These are phyloP conservation scores for Sugiyamaella smithiae DNA, from an alignment of 805 yeast species.

Conservation along the genomic window DNA sequence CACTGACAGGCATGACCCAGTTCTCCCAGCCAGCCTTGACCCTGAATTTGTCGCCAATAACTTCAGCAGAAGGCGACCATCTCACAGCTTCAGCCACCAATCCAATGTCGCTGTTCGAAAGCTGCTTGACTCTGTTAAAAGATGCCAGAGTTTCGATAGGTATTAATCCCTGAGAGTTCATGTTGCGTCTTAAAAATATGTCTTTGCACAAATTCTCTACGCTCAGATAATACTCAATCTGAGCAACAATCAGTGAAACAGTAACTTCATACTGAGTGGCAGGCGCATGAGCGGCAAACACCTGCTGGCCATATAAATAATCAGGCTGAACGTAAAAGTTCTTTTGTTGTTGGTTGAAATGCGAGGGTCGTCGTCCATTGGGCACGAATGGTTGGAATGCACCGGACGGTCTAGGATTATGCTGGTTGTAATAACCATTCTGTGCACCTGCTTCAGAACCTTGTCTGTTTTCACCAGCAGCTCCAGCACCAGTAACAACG, in stretches of 20 bases:
- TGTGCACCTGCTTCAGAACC: constrained; percentile 8
- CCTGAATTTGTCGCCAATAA: constrained; percentile 56
- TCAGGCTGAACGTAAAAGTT: constrained; percentile 16
- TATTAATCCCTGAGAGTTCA: constrained; percentile 75
- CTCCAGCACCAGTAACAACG: background rate
- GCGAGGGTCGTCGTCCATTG: constrained; percentile 19
- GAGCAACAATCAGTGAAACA: constrained; percentile 43
- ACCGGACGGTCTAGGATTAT: constrained; percentile 6
- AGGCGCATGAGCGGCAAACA: constrained; percentile 17
- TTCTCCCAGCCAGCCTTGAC: constrained; percentile 54
- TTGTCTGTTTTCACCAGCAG: constrained; percentile 3
- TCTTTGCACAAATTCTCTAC: constrained; percentile 85
- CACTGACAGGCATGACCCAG: constrained; percentile 64
- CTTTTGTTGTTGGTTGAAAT: constrained; percentile 18
- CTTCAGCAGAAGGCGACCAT: constrained; percentile 52
- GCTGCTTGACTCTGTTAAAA: constrained; percentile 71
- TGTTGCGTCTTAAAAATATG: constrained; percentile 72
- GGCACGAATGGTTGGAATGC: constrained; percentile 12
- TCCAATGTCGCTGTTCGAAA: constrained; percentile 54
- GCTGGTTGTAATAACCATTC: constrained; percentile 12
- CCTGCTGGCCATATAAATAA: constrained; percentile 14
- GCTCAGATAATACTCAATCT: constrained; percentile 88
- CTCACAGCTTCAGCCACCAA: constrained; percentile 55
- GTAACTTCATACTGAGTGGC: constrained; percentile 25
- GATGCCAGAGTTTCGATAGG: constrained; percentile 58